A percentile compares a stretch with the other conserved stretches of the same genome.
phyloP scores from a whole-genome alignment of 2,329 filamentous ascomycete species.

The Sporothrix schenckii region DNA sequence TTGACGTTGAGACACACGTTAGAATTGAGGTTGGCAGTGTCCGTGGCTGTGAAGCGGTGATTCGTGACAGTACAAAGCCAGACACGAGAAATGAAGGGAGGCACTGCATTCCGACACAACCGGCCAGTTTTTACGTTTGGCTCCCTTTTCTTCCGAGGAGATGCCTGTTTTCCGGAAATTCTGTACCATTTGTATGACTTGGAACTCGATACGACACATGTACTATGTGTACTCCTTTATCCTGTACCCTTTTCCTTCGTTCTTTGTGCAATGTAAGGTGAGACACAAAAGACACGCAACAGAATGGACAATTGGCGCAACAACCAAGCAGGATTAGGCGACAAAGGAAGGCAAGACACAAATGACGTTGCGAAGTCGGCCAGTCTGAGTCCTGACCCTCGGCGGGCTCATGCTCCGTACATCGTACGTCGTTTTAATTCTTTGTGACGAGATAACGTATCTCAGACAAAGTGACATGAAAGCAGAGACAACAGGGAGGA shows the following conservation, averaged over 20 bases:
- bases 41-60: conserved; percentile 1
- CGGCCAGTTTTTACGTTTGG: conserved; percentile 4
- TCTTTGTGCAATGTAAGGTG: conserved; percentile 18
- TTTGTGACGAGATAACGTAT: not conserved
- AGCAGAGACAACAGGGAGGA: not conserved
- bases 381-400: not conserved
- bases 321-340: conserved; percentile 1
- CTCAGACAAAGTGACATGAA: conserved; percentile 3
- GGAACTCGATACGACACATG: not conserved
- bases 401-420: not conserved
- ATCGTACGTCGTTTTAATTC: no score
- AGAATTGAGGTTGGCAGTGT: not conserved
- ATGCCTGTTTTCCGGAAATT: not conserved
- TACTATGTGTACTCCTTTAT: no score
- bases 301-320: not conserved
- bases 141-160: not conserved
- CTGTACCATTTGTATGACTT: not conserved
- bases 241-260: not conserved
- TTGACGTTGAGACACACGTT: no score
- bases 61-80: not conserved
- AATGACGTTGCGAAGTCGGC: conserved; percentile 11
- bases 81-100: not conserved
- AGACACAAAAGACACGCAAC: conserved; percentile 15
- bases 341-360: not conserved
- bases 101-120: not conserved